Percentiles rank a stretch among this genome's conserved stretches.
phyloP scores from a whole-genome alignment of 1,139 yeast species.

The Geotrichum siamense region DNA sequence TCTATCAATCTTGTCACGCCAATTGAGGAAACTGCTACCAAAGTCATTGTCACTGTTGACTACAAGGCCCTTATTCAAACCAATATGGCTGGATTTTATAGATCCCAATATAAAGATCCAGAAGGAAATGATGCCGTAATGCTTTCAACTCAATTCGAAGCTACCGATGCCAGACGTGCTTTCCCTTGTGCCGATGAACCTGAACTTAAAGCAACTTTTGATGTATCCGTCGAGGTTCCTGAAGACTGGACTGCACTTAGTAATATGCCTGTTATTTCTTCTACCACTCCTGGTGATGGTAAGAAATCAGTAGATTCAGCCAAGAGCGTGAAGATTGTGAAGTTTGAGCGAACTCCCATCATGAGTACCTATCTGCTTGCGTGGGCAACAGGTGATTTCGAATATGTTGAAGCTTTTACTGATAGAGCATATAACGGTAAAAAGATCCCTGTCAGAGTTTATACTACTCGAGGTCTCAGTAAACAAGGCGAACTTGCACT shows the following conservation, averaged over 20 bases:
- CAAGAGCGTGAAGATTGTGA: constrained; percentile 33
- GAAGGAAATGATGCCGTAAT: constrained; percentile 55
- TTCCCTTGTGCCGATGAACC: constrained; percentile 93
- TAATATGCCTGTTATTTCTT: constrained; percentile 65
- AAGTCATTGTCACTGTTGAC: constrained; percentile 35
- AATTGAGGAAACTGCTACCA: constrained; percentile 25
- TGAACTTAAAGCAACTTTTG: constrained; percentile 69
- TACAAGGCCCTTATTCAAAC: constrained; percentile 48
- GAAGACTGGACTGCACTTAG: constrained; percentile 59
- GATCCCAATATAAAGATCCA: constrained; percentile 54
- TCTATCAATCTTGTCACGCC: constrained; percentile 27
- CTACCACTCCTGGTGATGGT: constrained; percentile 43
- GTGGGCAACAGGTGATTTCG: constrained; percentile 71
- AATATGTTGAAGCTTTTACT: constrained; percentile 50
- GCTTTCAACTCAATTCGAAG: constrained; percentile 84
- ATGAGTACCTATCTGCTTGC: constrained; percentile 75
- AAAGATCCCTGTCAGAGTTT: constrained; percentile 60
- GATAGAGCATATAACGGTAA: constrained; percentile 40
- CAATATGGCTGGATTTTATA: constrained; percentile 82
- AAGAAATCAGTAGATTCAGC: constrained; percentile 37
- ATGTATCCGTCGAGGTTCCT: constrained; percentile 55
- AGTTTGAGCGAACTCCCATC: constrained; percentile 53
- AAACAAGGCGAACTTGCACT: constrained; percentile 59
- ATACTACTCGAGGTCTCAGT: constrained; percentile 63
- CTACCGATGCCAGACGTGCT: constrained; percentile 84